Evolutionary conservation across 1,139 yeast genomes (phyloP), one percentile per base, ranked within the genome.

Genomic region (Pichia norvegensis): DNA sequence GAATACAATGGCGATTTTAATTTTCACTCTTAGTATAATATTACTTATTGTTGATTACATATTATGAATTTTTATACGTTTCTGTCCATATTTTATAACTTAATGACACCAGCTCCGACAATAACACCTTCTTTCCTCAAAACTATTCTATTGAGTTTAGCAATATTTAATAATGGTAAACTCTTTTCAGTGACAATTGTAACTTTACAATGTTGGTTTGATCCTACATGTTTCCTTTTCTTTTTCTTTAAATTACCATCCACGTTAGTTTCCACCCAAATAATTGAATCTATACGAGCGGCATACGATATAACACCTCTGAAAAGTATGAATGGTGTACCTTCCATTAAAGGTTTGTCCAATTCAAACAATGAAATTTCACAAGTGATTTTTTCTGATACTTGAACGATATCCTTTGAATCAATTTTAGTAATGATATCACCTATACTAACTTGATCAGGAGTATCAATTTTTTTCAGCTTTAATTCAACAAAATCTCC

Each of bases 81-180:
- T 40, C 13, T 27, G 16, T 33, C 41, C 38, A 29, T 41, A 10
- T 46, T 29, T 25, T 54, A 38, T 20, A 49, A 63, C 19, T 61
- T 46, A 36, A 81, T 79, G 2, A 70, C 72, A 27, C 97, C 97
- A 0, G 97, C 96, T 10, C 95, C 97, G 42, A 92, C 75, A 0
- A 97, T 87, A 27, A 70, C 61, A 2, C 97, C 97, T 55, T 86
- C 95, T 56, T 83, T 79, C 59, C 98, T 79, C 40, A 92, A 65
- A 8, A 94, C 92, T 22, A 92, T 70, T 56, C 96, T 74, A 2
- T 97, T 95, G 41, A 92, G 67, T 36, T 77, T 77, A 4, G 33
- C 45, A 36, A 46, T 37, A 3, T 38, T 22, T 5, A 45, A 27
- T 11, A 48, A 14, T 1, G 46, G 49, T 11, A 55, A 31, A 16